These are phyloP conservation scores for Capronia americana DNA, from an alignment of 2,329 filamentous ascomycete species.

Conservation along the genomic window DNA sequence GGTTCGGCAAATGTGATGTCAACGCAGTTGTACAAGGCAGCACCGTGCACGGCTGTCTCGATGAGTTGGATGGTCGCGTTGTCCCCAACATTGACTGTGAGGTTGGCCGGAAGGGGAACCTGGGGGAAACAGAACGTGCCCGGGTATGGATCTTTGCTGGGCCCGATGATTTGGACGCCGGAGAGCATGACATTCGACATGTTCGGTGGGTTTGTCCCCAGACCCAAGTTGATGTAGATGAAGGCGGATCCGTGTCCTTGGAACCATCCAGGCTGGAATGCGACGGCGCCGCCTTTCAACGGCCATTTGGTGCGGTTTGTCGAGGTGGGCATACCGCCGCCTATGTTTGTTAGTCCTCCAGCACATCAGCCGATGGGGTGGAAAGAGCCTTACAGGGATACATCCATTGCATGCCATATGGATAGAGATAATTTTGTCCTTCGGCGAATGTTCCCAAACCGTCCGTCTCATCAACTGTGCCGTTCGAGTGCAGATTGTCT, in stretches of 20 bases:
- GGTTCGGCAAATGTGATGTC: slow-evolving; percentile 91
- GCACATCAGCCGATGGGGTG: slow-evolving; percentile 11
- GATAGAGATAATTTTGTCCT: slow-evolving; percentile 62
- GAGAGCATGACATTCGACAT: slow-evolving; percentile 84
- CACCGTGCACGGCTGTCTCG: slow-evolving; percentile 82
- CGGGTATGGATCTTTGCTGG: slow-evolving; percentile 81
- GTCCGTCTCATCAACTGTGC: slow-evolving; percentile 56
- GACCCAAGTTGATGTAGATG: slow-evolving; percentile 89
- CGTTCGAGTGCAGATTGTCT: slow-evolving; percentile 81
- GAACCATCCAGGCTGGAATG: slow-evolving; percentile 96
- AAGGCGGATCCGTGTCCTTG: slow-evolving; percentile 81
- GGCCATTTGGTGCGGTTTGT: slow-evolving; percentile 93
- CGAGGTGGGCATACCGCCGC: slow-evolving; percentile 79
- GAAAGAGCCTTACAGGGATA: slow-evolving; percentile 77
- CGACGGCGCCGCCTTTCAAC: slow-evolving; percentile 80
- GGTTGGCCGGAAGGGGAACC: slow-evolving; percentile 77
- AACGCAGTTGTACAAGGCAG: slow-evolving; percentile 84
- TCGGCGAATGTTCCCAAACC: slow-evolving; percentile 55
- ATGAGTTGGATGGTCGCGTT: slow-evolving; percentile 89
- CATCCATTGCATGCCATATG: slow-evolving; percentile 93
- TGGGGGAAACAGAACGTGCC: slow-evolving; percentile 90
- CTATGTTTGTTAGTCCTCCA: slow-evolving; percentile 54
- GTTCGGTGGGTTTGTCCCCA: slow-evolving; percentile 80
- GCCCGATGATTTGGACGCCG: slow-evolving; percentile 82
- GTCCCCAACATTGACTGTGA: slow-evolving; percentile 77